Conservation (phyloP, 768 basidiomycete species). For the Xanthoconium purpureum region DNA sequence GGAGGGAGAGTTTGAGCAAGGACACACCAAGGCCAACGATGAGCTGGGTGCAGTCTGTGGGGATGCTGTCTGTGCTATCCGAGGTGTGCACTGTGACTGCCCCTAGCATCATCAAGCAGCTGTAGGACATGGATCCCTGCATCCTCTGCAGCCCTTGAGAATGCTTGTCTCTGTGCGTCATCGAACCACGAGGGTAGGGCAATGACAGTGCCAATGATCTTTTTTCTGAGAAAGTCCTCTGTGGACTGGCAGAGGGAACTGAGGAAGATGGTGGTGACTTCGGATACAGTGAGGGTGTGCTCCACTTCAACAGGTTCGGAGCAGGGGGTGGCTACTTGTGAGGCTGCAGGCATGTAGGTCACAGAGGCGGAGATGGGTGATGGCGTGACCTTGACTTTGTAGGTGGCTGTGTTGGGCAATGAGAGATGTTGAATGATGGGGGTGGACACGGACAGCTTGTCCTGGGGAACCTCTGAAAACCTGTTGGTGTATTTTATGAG, state of each 20-base stretch:
- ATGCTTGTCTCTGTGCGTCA: slow-evolving; percentile 61
- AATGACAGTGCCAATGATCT: slow-evolving; percentile 78
- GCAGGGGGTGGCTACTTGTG: slow-evolving; percentile 66
- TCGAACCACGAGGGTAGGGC: slow-evolving; percentile 77
- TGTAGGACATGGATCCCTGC: slow-evolving; percentile 86
- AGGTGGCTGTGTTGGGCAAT: slow-evolving; percentile 68
- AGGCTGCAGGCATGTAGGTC: slow-evolving; percentile 60
- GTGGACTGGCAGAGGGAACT: slow-evolving; percentile 81
- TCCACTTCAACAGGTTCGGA: slow-evolving; percentile 64
- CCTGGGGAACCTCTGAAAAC: slow-evolving; percentile 70
- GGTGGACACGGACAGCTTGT: slow-evolving; percentile 52
- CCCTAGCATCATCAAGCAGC: slow-evolving; percentile 81
- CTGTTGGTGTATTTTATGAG: too few species aligned
- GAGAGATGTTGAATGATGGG: slow-evolving; percentile 77
- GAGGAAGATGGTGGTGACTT: slow-evolving; percentile 84
- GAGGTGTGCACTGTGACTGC: slow-evolving; percentile 62
- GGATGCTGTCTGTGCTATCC: slow-evolving; percentile 38
- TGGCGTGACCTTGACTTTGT: slow-evolving; percentile 80
- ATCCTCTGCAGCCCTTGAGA: slow-evolving; percentile 69
- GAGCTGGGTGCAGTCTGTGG: slow-evolving; percentile 70
- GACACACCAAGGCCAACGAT: slow-evolving; percentile 81
- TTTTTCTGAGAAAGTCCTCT: slow-evolving; percentile 84
- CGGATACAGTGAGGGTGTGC: slow-evolving; percentile 76
- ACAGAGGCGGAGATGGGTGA: slow-evolving; percentile 57
- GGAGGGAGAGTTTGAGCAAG: slow-evolving; percentile 62